These are phyloP conservation scores for Camellia oleifera DNA, from an alignment of 179 eudicot species.

Conservation along the genomic window DNA sequence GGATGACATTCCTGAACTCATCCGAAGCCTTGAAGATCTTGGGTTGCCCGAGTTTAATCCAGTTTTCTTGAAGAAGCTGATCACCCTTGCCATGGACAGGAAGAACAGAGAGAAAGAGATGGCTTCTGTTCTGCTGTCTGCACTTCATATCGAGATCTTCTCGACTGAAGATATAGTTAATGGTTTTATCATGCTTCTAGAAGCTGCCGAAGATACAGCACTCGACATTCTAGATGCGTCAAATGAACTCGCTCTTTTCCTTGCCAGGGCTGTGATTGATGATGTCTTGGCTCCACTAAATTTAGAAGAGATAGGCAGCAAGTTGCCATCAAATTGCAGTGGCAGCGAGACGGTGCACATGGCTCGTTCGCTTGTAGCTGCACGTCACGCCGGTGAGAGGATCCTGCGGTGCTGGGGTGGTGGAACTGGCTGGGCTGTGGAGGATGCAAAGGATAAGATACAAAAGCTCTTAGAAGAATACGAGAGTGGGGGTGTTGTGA, in stretches of 20 bases:
- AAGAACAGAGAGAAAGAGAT: constrained; percentile 94
- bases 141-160: constrained; percentile 85
- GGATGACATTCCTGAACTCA: constrained; percentile 94
- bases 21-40: constrained; percentile 82
- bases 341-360: constrained; percentile 77
- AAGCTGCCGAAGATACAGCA: constrained; percentile 92
- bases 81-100: constrained; percentile 93
- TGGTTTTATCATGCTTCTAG: constrained; percentile 85
- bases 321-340: constrained; percentile 66
- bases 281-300: constrained; percentile 87
- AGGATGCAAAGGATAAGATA: constrained; percentile 96
- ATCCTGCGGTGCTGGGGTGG: constrained; percentile 98
- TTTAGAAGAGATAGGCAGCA: constrained; percentile 68
- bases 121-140: constrained; percentile 93
- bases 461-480: constrained; percentile 86
- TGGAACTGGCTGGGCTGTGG: constrained; percentile 99
- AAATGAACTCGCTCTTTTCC: constrained; percentile 77
- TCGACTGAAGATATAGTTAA: constrained; percentile 85
- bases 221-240: constrained; percentile 93
- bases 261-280: constrained; percentile 93
- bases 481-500: constrained; percentile 81
- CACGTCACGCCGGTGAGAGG: constrained; percentile 97
- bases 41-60: constrained; percentile 71
- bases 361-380: constrained; percentile 78
- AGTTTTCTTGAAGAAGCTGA: constrained; percentile 74